Base-by-base conservation (phyloP, 2,329 filamentous ascomycete species). In the Daldinia eschscholtzii region DNA sequence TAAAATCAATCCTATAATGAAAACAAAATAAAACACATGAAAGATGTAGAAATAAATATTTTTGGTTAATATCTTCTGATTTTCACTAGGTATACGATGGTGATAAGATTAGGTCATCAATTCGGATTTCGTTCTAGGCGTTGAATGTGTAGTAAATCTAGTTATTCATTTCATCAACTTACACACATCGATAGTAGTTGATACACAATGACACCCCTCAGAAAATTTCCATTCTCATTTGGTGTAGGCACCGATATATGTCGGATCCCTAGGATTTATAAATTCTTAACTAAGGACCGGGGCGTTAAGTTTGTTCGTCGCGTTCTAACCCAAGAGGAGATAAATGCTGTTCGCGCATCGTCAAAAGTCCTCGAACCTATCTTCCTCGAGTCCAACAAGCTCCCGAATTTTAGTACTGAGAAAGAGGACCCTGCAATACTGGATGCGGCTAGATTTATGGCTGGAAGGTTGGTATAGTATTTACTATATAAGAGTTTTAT, bases 201-300 rank as follows among this genome's bases (percentile, higher is more conserved):
- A 12, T 33, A 5, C n/a, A 39, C 30, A 20, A 61, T 74, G 68
- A n/a, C 59, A 41, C 10, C 56, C 67, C 44, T 77, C 77, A 2
- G 82, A 0, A 93, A 94, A 73, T 90, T 89, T 15, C 83, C 89
- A 52, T 52, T 52, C n/a, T 83, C 89, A 0, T 76, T 95, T 13
- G 85, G 86, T 56, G 82, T 97, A 59, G 94, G 94, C 65, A 95
- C 88, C 55, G 94, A 97, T 77, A 91, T 97, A 64, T 93, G 92
- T 79, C 85, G 86, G 64, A 86, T 93, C 64, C 80, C 85, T 0
- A 89, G 93, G 62, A 88, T 97, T 66, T 81, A 83, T 68, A 78
- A 79, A 20, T 83, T 94, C 58, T 79, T 95, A 59, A 79, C 76
- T 18, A 77, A 80, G 7, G 77, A 77, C 42, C 33, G 7, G 33